A percentile compares a stretch with the other conserved stretches of the same genome.
phyloP scores from a whole-genome alignment of 2,329 filamentous ascomycete species.

The Alternaria solani region DNA sequence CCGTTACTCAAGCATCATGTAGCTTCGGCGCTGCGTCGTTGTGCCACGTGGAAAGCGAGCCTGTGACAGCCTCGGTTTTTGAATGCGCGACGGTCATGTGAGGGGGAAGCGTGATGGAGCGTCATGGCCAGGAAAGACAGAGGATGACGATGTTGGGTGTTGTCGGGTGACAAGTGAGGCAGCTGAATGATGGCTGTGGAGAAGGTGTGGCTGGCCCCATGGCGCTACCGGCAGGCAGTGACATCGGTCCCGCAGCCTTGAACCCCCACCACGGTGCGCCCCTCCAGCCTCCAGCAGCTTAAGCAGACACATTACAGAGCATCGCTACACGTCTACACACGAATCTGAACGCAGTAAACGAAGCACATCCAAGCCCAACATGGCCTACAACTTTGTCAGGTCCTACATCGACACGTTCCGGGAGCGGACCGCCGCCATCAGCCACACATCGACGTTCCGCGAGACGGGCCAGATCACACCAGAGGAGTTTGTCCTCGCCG shows the following conservation, averaged over 20 bases:
- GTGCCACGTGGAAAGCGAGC: neutral
- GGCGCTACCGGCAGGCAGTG: neutral
- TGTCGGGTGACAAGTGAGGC: slow-evolving; percentile 2
- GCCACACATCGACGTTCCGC: slow-evolving; percentile 91
- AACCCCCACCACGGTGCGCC: slow-evolving; percentile 11
- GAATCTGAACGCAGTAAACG: neutral
- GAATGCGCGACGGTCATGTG: neutral
- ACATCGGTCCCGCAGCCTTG: slow-evolving; percentile 1
- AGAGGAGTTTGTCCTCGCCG: slow-evolving; percentile 93
- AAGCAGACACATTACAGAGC: slow-evolving; percentile 7
- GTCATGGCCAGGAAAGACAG: neutral
- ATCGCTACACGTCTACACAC: slow-evolving; percentile 1
- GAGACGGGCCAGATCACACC: slow-evolving; percentile 94
- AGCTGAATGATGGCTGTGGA: neutral
- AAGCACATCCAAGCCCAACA: slow-evolving; percentile 48
- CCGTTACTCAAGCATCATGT: neutral
- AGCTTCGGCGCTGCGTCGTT: neutral
- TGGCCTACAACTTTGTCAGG: slow-evolving; percentile 82
- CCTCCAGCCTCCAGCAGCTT: slow-evolving; percentile 18
- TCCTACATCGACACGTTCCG: slow-evolving; percentile 91
- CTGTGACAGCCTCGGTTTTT: neutral
- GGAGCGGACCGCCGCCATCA: slow-evolving; percentile 88
- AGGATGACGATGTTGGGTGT: slow-evolving; percentile 3
- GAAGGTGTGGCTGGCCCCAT: neutral
- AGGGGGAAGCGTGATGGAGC: neutral